A percentile compares a stretch with the other conserved stretches of the same genome.
These are phyloP conservation scores for Leptographium wingfieldii DNA, from an alignment of 2,329 filamentous ascomycete genomes.

Conservation along the genomic window DNA sequence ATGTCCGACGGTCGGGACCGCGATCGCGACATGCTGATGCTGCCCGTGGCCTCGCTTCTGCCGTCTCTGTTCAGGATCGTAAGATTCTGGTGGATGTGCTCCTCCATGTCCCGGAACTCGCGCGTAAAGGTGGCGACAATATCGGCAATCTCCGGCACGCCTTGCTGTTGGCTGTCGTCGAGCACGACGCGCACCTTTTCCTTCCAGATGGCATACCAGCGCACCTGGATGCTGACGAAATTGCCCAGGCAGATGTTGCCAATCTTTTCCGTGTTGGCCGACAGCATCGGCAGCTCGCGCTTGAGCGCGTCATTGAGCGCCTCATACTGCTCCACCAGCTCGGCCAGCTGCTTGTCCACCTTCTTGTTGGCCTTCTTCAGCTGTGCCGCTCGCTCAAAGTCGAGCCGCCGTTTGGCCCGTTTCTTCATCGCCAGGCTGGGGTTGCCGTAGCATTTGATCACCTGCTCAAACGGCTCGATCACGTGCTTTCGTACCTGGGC, in stretches of 20 bases:
- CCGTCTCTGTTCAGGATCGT: slow-evolving; percentile 59
- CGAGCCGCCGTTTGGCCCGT: slow-evolving; percentile 79
- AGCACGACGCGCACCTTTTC: slow-evolving; percentile 70
- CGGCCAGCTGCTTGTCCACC: slow-evolving; percentile 70
- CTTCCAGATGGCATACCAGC: slow-evolving; percentile 75
- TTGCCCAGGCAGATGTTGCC: slow-evolving; percentile 73
- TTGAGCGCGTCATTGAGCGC: slow-evolving; percentile 89
- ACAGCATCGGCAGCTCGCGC: slow-evolving; percentile 78
- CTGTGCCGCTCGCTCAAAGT: slow-evolving; percentile 72
- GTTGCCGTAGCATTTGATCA: slow-evolving; percentile 49
- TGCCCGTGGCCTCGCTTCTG: slow-evolving; percentile 22
- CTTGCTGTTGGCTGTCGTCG: slow-evolving; percentile 36
- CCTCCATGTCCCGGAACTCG: slow-evolving; percentile 67
- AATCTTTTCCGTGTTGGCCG: slow-evolving; percentile 65
- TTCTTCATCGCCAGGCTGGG: slow-evolving; percentile 88
- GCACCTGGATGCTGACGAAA: slow-evolving; percentile 71
- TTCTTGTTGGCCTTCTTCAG: slow-evolving; percentile 73
- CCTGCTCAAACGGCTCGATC: slow-evolving; percentile 49
- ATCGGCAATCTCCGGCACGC: slow-evolving; percentile 53
- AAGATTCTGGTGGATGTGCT: slow-evolving; percentile 51
- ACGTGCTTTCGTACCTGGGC: slow-evolving; percentile 65
- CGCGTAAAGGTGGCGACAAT: slow-evolving; percentile 67
- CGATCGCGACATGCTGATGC: slow-evolving; percentile 27
- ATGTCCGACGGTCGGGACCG: slow-evolving; percentile 35
- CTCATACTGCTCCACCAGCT: slow-evolving; percentile 78